phyloP scores from a whole-genome alignment of 176 grass and related monocot genomes.

The Lolium multiflorum region DNA sequence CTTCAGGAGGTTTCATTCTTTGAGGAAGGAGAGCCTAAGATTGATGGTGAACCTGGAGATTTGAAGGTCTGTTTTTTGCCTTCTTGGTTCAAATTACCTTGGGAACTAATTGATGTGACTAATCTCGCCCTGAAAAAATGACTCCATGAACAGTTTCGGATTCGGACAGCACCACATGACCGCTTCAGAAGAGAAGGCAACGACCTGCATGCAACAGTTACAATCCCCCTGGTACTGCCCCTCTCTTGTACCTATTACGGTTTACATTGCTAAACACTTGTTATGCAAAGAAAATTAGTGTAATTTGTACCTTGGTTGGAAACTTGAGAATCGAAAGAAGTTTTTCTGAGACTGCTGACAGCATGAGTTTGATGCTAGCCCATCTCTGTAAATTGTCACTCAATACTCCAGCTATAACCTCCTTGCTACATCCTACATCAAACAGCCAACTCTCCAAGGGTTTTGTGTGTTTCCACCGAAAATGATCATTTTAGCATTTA shows the following conservation, averaged over 20 bases:
- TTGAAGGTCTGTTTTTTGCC: slow-evolving; percentile 67
- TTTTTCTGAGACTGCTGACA: background rate
- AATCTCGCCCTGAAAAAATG: slow-evolving; percentile 40
- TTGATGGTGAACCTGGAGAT: slow-evolving; percentile 96
- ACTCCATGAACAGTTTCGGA: slow-evolving; percentile 78
- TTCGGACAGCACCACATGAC: slow-evolving; percentile 79
- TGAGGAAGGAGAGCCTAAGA: slow-evolving; percentile 97
- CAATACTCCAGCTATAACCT: background rate
- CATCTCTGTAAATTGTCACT: background rate
- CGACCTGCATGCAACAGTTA: slow-evolving; percentile 82
- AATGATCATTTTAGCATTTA: background rate
- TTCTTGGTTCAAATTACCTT: background rate
- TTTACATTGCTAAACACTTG: background rate
- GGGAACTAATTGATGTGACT: slow-evolving; percentile 13
- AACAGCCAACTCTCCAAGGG: background rate
- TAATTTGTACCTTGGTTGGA: background rate
- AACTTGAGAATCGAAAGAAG: background rate
- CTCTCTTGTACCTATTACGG: slow-evolving; percentile 17
- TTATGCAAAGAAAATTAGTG: background rate
- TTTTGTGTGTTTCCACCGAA: background rate
- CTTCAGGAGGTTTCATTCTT: slow-evolving; percentile 90
- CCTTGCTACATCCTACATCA: background rate
- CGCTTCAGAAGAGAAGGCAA: slow-evolving; percentile 92
- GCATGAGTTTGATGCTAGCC: slow-evolving; percentile 10
- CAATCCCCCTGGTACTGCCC: slow-evolving; percentile 77